Evolutionary conservation across 192 early-diverging fungal species (phyloP), one percentile per base, ranked within the genome.

Genomic region (Phycomyces blakesleeanus): DNA sequence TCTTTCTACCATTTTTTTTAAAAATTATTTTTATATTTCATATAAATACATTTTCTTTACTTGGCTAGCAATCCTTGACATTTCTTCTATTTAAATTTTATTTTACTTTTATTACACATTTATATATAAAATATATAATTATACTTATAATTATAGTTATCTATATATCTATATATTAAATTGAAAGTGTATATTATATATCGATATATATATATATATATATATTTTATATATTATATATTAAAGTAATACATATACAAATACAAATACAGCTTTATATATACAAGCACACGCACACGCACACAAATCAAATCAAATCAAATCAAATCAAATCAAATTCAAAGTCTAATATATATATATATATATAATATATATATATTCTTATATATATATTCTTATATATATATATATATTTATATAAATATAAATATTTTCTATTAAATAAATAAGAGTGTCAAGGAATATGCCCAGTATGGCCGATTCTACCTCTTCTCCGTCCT

Each of bases 221-320:
- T 34, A 34, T 34, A 34, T 34, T 56, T 39, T 56, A 56, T 56
- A 37, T 27, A 37, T 55, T 37, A 56, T 20, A 56, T 39, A 56
- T 56, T 37, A 26, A 34, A 55, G 24, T 27, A 18, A 39, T 37
- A 56, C n/a, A 27, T 29, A 56, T 49, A 24, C 20, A 24, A 21
- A 20, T 52, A 1, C 1, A 11, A n/a, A 40, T 59, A 3, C 26
- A 44, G 25, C 41, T 9, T 44, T 25, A 18, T n/a, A 59, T 22
- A 18, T 22, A 22, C 51, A 52, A 52, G n/a, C n/a, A n/a, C n/a
- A n/a, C n/a, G n/a, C n/a, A 10, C 40, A 41, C 14, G 8, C 6
- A 14, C 40, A 41, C 6, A 41, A 41, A 41, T 10, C 40, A 41
- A 41, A 41, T 10, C 40, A 41, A 41, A 41, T 10, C 40, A 41